Evolutionary conservation across 768 basidiomycete species (phyloP).

Genomic region (Pulveroboletus sp.): DNA sequence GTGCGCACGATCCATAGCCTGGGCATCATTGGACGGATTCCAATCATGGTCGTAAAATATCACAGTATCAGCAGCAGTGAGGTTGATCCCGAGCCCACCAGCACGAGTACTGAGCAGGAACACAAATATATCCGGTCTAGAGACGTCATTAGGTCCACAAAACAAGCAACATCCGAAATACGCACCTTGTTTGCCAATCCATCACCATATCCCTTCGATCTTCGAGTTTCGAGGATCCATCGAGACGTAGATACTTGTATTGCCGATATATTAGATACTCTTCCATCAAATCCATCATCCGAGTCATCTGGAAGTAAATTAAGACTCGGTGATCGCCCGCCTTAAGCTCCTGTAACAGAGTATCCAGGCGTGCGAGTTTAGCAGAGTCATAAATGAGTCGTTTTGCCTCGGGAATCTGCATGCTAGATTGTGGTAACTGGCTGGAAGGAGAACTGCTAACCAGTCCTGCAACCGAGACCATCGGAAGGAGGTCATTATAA

Average conservation of each 20-base stretch:
- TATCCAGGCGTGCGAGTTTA: conserved; percentile 88
- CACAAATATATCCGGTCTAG: conserved; percentile 80
- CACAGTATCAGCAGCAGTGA: conserved; percentile 60
- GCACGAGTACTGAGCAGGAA: conserved; percentile 94
- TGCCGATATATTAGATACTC: conserved; percentile 97
- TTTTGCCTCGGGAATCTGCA: conserved; percentile 94
- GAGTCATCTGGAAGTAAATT: conserved; percentile 99
- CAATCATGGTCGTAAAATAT: conserved; percentile 23
- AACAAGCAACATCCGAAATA: not conserved
- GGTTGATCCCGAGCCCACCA: conserved; percentile 94
- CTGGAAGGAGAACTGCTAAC: conserved; percentile 58
- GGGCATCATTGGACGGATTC: conserved; percentile 95
- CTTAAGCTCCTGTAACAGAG: conserved; percentile 88
- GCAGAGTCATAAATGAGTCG: conserved; percentile 94
- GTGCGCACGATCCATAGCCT: conserved; percentile 98
- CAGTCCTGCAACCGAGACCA: conserved; percentile 62
- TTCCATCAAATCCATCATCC: conserved; percentile 99
- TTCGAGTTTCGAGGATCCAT: conserved; percentile 91
- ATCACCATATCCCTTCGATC: conserved; percentile 99
- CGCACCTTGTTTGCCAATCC: conserved; percentile 95
- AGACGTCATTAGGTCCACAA: not conserved
- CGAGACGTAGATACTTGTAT: conserved; percentile 89
- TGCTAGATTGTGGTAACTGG: conserved; percentile 75
- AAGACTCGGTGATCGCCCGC: conserved; percentile 88
- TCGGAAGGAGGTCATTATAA: conserved; percentile 51